These are phyloP conservation scores for Malbranchea zuffiana DNA, from an alignment of 2,329 filamentous ascomycete species.

Conservation along the genomic window DNA sequence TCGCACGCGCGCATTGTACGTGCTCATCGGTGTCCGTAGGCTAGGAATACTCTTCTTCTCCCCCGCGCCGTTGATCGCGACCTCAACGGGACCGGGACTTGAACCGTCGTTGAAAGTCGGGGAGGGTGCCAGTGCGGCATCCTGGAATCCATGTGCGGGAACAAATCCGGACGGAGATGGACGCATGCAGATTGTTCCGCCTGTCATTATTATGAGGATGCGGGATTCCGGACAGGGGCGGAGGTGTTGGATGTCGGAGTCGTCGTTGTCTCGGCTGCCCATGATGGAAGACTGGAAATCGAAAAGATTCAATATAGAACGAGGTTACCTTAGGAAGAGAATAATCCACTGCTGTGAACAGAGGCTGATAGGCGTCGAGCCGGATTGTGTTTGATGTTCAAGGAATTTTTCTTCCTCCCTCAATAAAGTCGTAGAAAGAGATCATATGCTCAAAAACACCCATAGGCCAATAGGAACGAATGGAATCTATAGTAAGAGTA, in stretches of 20 bases:
- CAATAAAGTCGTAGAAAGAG: too few relatives aligned
- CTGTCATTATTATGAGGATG: slow-evolving; percentile 83
- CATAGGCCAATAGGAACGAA: too few relatives aligned
- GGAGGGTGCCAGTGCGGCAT: slow-evolving; percentile 68
- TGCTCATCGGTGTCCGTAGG: slow-evolving; percentile 67
- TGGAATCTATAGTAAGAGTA: too few relatives aligned
- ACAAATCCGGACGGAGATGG: slow-evolving; percentile 68
- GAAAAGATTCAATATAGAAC: too few relatives aligned
- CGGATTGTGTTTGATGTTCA: too few relatives aligned
- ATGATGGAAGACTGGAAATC: too few relatives aligned
- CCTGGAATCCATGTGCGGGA: slow-evolving; percentile 68
- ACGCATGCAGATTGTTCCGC: slow-evolving; percentile 75
- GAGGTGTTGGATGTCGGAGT: slow-evolving; percentile 3
- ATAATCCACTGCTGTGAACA: too few relatives aligned
- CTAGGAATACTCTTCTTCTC: slow-evolving; percentile 49
- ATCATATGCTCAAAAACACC: too few relatives aligned
- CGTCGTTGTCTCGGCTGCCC: not conserved
- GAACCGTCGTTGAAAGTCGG: slow-evolving; percentile 77
- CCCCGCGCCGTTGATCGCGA: slow-evolving; percentile 42
- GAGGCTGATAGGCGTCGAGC: too few relatives aligned
- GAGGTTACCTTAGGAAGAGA: too few relatives aligned
- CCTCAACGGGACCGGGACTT: slow-evolving; percentile 44
- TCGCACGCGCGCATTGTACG: slow-evolving; percentile 68
- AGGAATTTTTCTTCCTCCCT: too few relatives aligned
- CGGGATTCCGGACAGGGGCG: slow-evolving; percentile 51